phyloP scores from a whole-genome alignment of 495 filamentous ascomycete species.

The Neurospora discreta region DNA sequence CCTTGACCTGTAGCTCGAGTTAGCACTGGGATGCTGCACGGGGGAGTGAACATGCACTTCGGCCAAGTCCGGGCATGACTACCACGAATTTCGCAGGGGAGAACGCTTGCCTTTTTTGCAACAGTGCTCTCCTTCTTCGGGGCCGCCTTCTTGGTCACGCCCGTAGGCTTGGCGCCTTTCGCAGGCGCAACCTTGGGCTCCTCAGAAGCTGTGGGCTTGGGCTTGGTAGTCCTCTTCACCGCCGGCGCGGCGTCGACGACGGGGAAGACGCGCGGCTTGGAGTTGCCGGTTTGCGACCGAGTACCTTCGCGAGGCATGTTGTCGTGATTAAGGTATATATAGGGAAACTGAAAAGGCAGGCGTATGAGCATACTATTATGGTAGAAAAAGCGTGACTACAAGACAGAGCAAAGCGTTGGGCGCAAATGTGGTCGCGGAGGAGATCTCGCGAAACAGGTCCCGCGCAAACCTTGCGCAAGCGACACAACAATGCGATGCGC shows the following conservation, averaged over 20 bases:
- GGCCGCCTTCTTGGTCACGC: conserved; percentile 44
- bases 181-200: conserved; percentile 26
- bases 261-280: conserved; percentile 41
- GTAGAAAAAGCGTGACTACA: background rate
- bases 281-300: conserved; percentile 43
- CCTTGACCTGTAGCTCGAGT: conserved; percentile 32
- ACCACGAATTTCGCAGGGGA: background rate
- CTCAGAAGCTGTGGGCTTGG: conserved; percentile 23
- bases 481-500: background rate
- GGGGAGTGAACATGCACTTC: background rate
- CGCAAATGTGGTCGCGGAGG: background rate
- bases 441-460: background rate
- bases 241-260: conserved; percentile 38
- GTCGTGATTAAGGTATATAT: background rate
- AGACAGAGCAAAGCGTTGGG: background rate
- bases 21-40: conserved; percentile 7
- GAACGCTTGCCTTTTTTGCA: conserved; percentile 34
- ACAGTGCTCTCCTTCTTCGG: conserved; percentile 37
- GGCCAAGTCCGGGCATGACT: background rate
- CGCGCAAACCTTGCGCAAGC: background rate
- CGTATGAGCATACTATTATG: background rate
- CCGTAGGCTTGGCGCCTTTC: conserved; percentile 40
- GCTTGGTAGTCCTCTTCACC: conserved; percentile 34
- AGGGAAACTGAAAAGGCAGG: background rate
- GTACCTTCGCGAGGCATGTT: conserved; percentile 47